Evolutionary conservation across 768 basidiomycete genomes (phyloP).

Genomic region (Mycena galopus): DNA sequence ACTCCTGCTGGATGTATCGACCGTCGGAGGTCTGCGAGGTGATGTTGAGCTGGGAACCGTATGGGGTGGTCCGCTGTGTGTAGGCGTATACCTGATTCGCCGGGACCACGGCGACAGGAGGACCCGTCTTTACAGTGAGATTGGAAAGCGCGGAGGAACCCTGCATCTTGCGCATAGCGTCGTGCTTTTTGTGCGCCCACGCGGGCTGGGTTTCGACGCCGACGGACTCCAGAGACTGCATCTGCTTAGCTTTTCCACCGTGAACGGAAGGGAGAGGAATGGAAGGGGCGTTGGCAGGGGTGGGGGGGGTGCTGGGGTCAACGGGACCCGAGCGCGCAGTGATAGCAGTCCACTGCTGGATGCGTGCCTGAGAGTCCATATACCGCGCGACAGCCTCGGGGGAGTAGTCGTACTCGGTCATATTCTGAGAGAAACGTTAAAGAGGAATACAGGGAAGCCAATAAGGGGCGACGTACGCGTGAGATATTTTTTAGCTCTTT

Average conservation of each 20-base stretch:
- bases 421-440: conserved; percentile 35
- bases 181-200: neutral
- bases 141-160: neutral
- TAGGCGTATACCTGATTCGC: conserved; percentile 11
- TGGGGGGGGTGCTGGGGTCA: conserved; percentile 50
- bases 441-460: neutral
- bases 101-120: neutral
- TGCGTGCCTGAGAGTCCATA: conserved; percentile 60
- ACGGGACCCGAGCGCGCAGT: conserved; percentile 43
- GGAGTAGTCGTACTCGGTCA: conserved; percentile 76
- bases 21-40: conserved; percentile 23
- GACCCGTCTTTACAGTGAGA: neutral
- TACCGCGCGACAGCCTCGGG: conserved; percentile 65
- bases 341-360: conserved; percentile 59
- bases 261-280: neutral
- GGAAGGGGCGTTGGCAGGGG: conserved; percentile 40
- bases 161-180: neutral
- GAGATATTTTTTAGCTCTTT: neutral
- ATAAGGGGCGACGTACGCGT: neutral
- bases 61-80: conserved; percentile 10
- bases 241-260: too few species aligned
- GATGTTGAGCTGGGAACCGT: conserved; percentile 20
- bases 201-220: neutral
- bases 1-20: conserved; percentile 19
- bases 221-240: too few species aligned